Base-by-base conservation (phyloP, 2,329 filamentous ascomycete species). In the Hansfordia pulvinata region DNA sequence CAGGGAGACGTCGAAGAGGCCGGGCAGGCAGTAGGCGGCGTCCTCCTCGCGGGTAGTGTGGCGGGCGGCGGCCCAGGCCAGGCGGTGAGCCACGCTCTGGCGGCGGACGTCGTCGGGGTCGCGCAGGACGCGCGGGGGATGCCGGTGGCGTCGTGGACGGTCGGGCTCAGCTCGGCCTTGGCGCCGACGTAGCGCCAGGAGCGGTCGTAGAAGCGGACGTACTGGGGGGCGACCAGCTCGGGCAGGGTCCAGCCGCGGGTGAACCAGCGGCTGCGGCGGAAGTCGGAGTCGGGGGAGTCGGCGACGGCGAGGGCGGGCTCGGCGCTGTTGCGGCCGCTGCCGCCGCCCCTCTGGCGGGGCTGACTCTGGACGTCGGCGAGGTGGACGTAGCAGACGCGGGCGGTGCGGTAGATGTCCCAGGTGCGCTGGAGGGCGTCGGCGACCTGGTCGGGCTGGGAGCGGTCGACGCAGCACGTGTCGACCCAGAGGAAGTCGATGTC, bases 1-100 rank as follows among this genome's bases (percentile, higher is more conserved):
- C 34, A 43, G 39, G 10, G 33, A 38, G n/a, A 44, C 29, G 12
- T 28, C 30, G 13, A 43, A 41, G 6, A 43, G 12, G 4, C 40
- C 40, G 10, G 42, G 16, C 3, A 42, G 21, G 11, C 30, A 38
- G 23, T 41, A 42, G 1, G 38, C 38, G 3, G 25, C 16, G 30
- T 44, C 35, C 25, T 39, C 25, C 34, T 19, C 4, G 11, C 34
- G 27, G 3, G 27, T 38, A 10, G 30, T 36, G 19, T 31, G 9
- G 17, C 39, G 21, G 8, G 21, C 22, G 5, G 37, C 26, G 10
- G 35, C 39, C 40, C 37, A 42, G 8, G 33, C 37, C 39, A 42
- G 41, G 21, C 32, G 28, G 10, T 28, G 17, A 4, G 40, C 34
- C 10, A 40, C 19, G 23, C 33, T 15, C 13, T n/a, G n/a, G n/a